Base-by-base conservation (phyloP, 768 basidiomycete species). In the Kwoniella heveanensis region DNA sequence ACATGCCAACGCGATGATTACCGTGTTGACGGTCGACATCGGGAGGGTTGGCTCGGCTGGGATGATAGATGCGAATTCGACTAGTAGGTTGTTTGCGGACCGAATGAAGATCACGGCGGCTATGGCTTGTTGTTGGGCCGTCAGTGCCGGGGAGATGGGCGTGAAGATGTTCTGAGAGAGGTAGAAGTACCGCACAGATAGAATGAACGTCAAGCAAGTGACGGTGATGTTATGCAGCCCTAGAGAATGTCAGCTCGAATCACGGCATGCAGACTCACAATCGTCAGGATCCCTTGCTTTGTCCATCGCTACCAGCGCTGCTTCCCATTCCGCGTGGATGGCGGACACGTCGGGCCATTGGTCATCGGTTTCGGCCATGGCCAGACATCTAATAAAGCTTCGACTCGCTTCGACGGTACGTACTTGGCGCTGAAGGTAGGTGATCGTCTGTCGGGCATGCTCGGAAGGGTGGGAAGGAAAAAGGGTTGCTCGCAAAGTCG, bases 381-480 rank as follows among this genome's bases (percentile, higher is more conserved):
- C 57, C 1, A 58, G n/a, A 21, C 27, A 12, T 0, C 32, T 30
- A 3, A 50, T 30, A 2, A 49, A 48, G 0, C 37, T 30, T 49
- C 57, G 25, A 30, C 47, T 50, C 9, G 24, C 47, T 24, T 58
- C 48, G n/a, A 58, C 47, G 7, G 50, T 29, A 1, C 25, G 27
- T 13, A 9, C 22, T 26, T 58, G 46, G 13, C 19, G 10, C 26
- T 50, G 48, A 26, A 51, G 30, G 32, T 58, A 47, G 4, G 13
- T 27, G 30, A 58, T 58, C 13, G 46, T 49, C 1, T 58, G 57
- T 7, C 48, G 47, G 27, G 36, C n/a, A 32, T 58, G 47, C 17
- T 58, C 57, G 9, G 57, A 58, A 15, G 46, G 57, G 29, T 58
- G 57, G 2, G 9, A 19, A 15, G 57, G 57, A 1, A 58, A 48